Evolutionary conservation across 169 alveolate genomes (phyloP), one percentile per base, ranked within the genome.

Genomic region (Eimeria acervulina): DNA sequence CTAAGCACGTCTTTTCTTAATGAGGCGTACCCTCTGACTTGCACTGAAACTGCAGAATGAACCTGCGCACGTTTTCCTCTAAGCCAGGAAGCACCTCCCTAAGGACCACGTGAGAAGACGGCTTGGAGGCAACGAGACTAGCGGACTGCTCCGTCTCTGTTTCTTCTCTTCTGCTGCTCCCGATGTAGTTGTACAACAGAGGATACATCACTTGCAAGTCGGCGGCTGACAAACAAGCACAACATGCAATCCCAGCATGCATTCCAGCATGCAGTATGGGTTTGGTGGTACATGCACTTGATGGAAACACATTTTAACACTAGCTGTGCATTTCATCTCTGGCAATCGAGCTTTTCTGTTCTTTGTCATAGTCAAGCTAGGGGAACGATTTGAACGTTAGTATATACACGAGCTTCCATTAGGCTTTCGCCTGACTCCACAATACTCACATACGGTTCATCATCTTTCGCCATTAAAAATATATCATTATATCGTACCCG

Each of bases 71-170:
- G 81, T 55, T 85, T 85, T 85, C 93, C 68, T 85, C 93, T 44
- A 70, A 61, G n/a, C 93, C 93, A 17, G 93, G 81, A 23, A 33
- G 59, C 80, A 70, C 81, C 63, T 85, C 93, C 17, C 40, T 85
- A 0, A 85, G 93, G 38, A 61, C 81, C 23, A 85, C 68, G 59
- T 85, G 93, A 21, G 93, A 85, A 38, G 93, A 55, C 26, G 76
- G 93, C 93, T 70, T 44, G 26, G 93, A 59, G n/a, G 93, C 93
- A 7, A 85, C 93, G n/a, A 85, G 93, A 38, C 93, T 85, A 15
- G 26, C 61, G 17, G 93, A 13, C 33, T 52, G 81, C 19, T 59
- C 93, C 36, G 93, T 85, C 38, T 10, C 59, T 52, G 76, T 15
- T 26, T 59, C 80, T 38, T 85, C 61, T 36, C 28, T 38, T 36